A percentile compares a stretch with the other conserved stretches of the same genome.
These are phyloP conservation scores for Verticillium tricorpus DNA, from an alignment of 2,329 filamentous ascomycete genomes.

Conservation along the genomic window DNA sequence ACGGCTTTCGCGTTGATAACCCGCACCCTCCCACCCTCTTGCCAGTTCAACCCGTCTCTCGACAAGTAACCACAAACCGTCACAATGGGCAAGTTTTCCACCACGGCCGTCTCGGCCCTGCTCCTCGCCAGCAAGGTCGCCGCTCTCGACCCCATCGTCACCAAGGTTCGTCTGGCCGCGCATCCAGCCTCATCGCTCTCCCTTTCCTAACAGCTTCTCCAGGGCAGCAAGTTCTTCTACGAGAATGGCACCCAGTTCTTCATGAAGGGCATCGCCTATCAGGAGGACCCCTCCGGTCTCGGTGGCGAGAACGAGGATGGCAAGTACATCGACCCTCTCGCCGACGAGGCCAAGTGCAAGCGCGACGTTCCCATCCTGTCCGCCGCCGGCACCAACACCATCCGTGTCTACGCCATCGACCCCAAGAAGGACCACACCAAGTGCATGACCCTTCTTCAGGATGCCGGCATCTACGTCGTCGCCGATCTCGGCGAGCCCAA, in stretches of 20 bases:
- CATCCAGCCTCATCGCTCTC: neutral
- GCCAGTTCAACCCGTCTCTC: neutral
- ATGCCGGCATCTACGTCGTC: constrained; percentile 91
- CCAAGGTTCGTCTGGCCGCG: constrained; percentile 52
- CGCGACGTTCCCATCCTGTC: constrained; percentile 81
- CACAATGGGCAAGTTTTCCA: constrained; percentile 11
- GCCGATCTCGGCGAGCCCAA: constrained; percentile 82
- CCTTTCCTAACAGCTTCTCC: constrained; percentile 8
- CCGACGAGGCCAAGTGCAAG: constrained; percentile 65
- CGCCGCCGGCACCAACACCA: constrained; percentile 81
- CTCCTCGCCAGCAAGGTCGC: constrained; percentile 36
- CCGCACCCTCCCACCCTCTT: neutral
- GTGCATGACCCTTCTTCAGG: constrained; percentile 80
- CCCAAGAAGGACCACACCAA: constrained; percentile 70
- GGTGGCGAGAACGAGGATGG: constrained; percentile 41
- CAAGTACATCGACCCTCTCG: constrained; percentile 77
- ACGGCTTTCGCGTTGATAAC: neutral
- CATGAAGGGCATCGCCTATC: constrained; percentile 93
- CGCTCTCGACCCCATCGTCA: constrained; percentile 54
- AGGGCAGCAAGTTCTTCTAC: constrained; percentile 87
- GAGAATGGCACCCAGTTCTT: constrained; percentile 65
- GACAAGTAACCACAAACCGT: neutral
- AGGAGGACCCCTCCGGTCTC: constrained; percentile 66
- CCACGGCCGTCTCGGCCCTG: constrained; percentile 31
- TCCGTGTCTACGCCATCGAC: constrained; percentile 93